Base-by-base conservation (phyloP, 108 stramenopile genomes). In the Fragilariopsis cylindrus region DNA sequence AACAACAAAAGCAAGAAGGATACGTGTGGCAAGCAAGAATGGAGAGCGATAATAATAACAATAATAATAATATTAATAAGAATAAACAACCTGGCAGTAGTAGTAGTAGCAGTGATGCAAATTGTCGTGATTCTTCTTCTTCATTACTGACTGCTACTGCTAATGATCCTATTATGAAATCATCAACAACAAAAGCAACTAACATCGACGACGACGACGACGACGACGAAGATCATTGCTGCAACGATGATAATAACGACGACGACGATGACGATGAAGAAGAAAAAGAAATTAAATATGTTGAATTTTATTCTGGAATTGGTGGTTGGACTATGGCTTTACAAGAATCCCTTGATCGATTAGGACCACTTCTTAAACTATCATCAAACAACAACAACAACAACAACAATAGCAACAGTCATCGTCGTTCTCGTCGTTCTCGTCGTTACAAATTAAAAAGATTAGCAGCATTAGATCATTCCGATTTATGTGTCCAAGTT, bases 261-360 rank as follows among this genome's bases (percentile, higher is more conserved):
- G 52, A 15, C 13, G 30, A 21, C 12, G 57, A 15, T 0, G 55
- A 56, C 4, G 55, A 19, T 4, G 55, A 7, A 56, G 4, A 5
- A 1, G 11, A 15, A 57, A 60, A 16, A 5, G 62, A 60, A 1
- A 45, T 79, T 12, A 56, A 54, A 5, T 93, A 90, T 68, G 81
- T 94, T 45, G 94, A 97, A 78, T 96, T 97, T 78, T 97, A 92
- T 82, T 90, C 90, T n/a, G 96, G 96, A 11, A 84, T 97, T 15
- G 96, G 96, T 9, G 96, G 96, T 4, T 95, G 94, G 94, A 84
- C 87, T 5, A 84, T 86, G 72, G 94, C 94, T 7, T 71, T 94
- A 43, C 78, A 90, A 44, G 81, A 81, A 47, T 90, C 89, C 39
- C 57, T 85, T 11, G 19, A 49, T 15, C 46, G 58, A 21, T 21